Conservation (phyloP, 2,329 filamentous ascomycete species). For the Colletotrichum filicis region DNA sequence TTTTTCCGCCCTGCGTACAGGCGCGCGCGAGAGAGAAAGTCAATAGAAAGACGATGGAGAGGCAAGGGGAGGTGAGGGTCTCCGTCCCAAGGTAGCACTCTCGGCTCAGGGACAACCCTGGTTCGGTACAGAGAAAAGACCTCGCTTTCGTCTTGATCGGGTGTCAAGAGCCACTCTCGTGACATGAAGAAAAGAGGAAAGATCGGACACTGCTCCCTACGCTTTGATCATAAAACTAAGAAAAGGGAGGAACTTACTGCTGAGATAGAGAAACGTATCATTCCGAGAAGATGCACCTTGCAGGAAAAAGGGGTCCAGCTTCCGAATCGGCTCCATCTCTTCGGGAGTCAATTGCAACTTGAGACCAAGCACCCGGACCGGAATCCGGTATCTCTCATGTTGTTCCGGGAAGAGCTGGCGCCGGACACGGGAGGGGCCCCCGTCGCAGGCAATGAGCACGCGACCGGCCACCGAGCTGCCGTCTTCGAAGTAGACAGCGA, state of each 20-base stretch:
- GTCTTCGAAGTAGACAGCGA: slow-evolving; percentile 59
- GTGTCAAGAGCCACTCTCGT: not conserved
- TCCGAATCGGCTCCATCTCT: slow-evolving; percentile 53
- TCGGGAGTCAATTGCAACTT: slow-evolving; percentile 53
- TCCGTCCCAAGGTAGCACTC: not conserved
- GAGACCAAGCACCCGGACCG: slow-evolving; percentile 60
- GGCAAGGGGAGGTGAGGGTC: not conserved
- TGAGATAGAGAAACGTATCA: slow-evolving; percentile 64
- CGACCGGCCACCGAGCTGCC: slow-evolving; percentile 52
- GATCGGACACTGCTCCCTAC: not conserved
- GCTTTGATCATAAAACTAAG: not conserved
- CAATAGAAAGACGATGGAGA: not conserved
- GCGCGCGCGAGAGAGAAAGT: not conserved
- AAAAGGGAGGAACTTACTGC: slow-evolving; percentile 48
- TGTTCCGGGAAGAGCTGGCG: slow-evolving; percentile 47
- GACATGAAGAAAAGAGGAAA: not conserved
- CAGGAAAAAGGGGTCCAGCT: slow-evolving; percentile 64
- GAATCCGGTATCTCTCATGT: slow-evolving; percentile 52
- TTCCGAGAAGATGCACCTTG: slow-evolving; percentile 64
- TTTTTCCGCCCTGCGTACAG: not conserved
- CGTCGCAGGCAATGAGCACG: slow-evolving; percentile 63
- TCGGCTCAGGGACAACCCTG: not conserved
- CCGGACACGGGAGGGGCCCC: slow-evolving; percentile 56
- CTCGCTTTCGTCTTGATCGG: not conserved
- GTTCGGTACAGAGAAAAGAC: not conserved